These are phyloP conservation scores for Termitomyces sp. DNA, from an alignment of 768 basidiomycete genomes.

Conservation along the genomic window DNA sequence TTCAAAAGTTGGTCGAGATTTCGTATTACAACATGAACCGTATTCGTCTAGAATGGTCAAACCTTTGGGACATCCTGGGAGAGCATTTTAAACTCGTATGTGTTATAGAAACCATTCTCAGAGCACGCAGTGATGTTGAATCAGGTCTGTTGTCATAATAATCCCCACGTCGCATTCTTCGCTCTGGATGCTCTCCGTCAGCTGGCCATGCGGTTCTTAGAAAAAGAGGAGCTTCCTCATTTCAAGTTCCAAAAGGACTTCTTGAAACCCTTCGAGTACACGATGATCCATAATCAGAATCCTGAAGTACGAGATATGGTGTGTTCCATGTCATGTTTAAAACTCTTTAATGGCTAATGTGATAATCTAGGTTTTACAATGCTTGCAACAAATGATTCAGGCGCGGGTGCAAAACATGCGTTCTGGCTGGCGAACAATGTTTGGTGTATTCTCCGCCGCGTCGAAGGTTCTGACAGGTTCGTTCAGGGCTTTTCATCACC, in stretches of 20 bases:
- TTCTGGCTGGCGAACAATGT: constrained; percentile 99
- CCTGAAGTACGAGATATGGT: constrained; percentile 97
- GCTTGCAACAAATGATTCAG: constrained; percentile 98
- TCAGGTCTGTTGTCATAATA: constrained; percentile 97
- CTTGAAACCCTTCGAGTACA: constrained; percentile 95
- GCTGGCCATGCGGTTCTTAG: constrained; percentile 96
- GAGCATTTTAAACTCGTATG: constrained; percentile 96
- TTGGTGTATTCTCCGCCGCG: constrained; percentile 95
- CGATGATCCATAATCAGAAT: constrained; percentile 95
- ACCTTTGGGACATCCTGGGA: constrained; percentile 95
- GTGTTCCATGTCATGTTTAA: constrained; percentile 11
- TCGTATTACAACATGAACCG: constrained; percentile 99
- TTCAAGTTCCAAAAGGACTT: constrained; percentile 99
- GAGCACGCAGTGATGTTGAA: neutral
- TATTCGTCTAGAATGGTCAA: constrained; percentile 97
- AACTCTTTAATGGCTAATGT: neutral
- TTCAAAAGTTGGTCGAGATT: constrained; percentile 98
- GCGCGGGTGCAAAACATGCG: constrained; percentile 91
- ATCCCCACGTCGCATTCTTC: constrained; percentile 94
- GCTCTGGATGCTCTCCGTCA: constrained; percentile 95
- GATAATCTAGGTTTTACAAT: constrained; percentile 77
- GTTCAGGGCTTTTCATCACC: constrained; percentile 14
- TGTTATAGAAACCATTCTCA: neutral
- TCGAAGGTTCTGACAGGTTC: constrained; percentile 86
- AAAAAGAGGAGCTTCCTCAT: constrained; percentile 96